Conservation (phyloP, 257 asterid species). For the Solanum paucissectum region DNA sequence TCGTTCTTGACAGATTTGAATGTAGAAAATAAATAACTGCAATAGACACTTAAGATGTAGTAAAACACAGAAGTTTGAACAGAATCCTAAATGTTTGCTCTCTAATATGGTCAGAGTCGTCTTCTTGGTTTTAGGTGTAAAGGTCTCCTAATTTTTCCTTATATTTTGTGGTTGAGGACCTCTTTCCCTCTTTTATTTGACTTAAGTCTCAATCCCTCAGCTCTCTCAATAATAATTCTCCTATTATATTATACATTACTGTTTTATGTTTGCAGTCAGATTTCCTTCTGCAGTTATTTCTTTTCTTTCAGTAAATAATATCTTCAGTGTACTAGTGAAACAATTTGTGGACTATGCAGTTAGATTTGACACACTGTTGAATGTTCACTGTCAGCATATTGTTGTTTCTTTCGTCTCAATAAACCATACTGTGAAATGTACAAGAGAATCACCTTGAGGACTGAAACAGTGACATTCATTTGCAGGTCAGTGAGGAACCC, state of each 20-base stretch:
- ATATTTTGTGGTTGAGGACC: neutral
- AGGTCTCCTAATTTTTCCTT: neutral
- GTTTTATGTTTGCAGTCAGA: neutral
- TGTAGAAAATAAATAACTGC: neutral
- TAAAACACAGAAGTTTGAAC: neutral
- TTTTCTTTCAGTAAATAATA: neutral
- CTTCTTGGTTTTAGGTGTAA: neutral
- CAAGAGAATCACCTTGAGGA: constrained; percentile 10
- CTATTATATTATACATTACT: neutral
- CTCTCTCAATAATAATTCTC: neutral
- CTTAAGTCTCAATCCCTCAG: neutral
- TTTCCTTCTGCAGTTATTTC: neutral
- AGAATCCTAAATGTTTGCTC: neutral
- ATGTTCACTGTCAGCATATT: neutral
- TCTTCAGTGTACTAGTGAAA: neutral
- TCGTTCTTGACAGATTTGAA: neutral
- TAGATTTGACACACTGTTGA: neutral
- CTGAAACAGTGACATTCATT: constrained; percentile 12
- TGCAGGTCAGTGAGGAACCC: constrained; percentile 97
- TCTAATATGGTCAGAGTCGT: neutral
- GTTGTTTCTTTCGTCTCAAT: neutral
- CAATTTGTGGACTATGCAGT: neutral
- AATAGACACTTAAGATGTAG: neutral
- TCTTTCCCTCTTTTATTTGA: neutral
- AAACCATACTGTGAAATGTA: neutral